Conservation (phyloP, 2,329 filamentous ascomycete species). For the Claviceps citrina region DNA sequence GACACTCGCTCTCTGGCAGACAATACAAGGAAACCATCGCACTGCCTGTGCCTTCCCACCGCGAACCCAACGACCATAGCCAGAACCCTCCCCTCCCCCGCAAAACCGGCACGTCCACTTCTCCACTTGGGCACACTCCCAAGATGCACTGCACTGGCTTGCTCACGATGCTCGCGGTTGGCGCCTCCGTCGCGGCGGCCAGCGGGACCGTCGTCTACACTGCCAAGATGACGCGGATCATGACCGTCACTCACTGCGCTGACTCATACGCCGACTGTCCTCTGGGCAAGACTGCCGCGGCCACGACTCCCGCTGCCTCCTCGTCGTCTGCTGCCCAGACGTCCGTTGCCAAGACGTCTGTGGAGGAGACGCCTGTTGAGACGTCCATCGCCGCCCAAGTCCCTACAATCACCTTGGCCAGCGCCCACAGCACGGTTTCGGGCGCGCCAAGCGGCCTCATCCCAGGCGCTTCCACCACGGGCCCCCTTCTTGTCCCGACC, state of each 20-base stretch:
- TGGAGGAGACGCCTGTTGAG: too few relatives aligned
- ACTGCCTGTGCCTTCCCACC: background rate
- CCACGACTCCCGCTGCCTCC: conserved; percentile 6
- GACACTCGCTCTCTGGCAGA: conserved; percentile 2
- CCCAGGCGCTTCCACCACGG: conserved; percentile 9
- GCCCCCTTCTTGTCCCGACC: conserved; percentile 12
- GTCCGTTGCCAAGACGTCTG: conserved; percentile 8
- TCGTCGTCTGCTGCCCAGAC: conserved; percentile 11
- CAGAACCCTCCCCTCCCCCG: background rate
- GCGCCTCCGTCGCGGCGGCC: conserved; percentile 23
- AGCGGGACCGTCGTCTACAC: conserved; percentile 26
- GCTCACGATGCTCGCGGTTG: conserved; percentile 25
- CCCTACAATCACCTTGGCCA: background rate
- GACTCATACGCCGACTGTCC: conserved; percentile 30
- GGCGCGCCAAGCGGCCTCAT: conserved; percentile 10
- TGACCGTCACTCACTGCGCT: conserved; percentile 34
- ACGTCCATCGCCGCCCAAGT: conserved; percentile 1
- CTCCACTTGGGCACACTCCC: too few relatives aligned
- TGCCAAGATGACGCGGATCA: conserved; percentile 27
- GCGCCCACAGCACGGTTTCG: conserved; percentile 13
- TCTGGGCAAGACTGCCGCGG: conserved; percentile 11
- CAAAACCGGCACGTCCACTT: too few relatives aligned
- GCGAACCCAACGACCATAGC: background rate
- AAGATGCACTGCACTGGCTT: conserved; percentile 32
- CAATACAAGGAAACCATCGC: too few relatives aligned